Percentiles rank a stretch among this genome's conserved stretches.
These are phyloP conservation scores for Talaromyces wortmannii DNA, from an alignment of 495 filamentous ascomycete genomes.

Conservation along the genomic window DNA sequence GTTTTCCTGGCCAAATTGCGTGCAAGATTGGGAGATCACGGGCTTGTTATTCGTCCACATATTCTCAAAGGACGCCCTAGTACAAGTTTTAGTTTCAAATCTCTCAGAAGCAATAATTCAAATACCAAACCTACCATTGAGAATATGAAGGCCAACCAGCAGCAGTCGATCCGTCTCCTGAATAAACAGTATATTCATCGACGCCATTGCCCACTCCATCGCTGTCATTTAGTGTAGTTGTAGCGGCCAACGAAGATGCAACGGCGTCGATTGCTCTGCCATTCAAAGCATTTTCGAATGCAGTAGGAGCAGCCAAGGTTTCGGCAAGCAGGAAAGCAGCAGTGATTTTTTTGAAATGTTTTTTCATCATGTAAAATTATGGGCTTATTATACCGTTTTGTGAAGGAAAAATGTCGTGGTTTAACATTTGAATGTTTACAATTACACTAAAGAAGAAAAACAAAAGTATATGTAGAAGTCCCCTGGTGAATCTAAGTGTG, in stretches of 20 bases:
- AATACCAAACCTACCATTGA: conserved; percentile 1
- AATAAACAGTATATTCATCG: conserved; percentile 1
- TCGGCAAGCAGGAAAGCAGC: too few relatives aligned
- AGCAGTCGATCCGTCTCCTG: conserved; percentile 3
- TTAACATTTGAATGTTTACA: too few relatives aligned
- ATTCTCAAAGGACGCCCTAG: not conserved
- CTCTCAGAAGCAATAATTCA: too few relatives aligned
- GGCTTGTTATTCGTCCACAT: conserved; percentile 24
- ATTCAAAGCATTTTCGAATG: too few relatives aligned
- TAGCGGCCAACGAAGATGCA: not conserved
- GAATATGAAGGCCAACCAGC: conserved; percentile 1
- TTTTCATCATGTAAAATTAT: too few relatives aligned
- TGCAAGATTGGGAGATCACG: conserved; percentile 34
- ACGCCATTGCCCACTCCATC: not conserved
- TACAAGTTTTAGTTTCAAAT: not conserved
- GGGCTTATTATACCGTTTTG: too few relatives aligned
- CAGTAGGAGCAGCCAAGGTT: too few relatives aligned
- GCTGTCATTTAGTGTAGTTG: not conserved
- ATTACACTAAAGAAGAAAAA: too few relatives aligned
- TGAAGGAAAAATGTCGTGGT: too few relatives aligned
- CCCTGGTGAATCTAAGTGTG: too few relatives aligned
- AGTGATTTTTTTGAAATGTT: too few relatives aligned
- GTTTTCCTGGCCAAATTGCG: conserved; percentile 26
- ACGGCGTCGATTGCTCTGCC: not conserved
- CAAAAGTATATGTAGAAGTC: too few relatives aligned